These are phyloP conservation scores for Cardamine chenopodiifolia DNA, from an alignment of 345 rosid species.

Conservation along the genomic window DNA sequence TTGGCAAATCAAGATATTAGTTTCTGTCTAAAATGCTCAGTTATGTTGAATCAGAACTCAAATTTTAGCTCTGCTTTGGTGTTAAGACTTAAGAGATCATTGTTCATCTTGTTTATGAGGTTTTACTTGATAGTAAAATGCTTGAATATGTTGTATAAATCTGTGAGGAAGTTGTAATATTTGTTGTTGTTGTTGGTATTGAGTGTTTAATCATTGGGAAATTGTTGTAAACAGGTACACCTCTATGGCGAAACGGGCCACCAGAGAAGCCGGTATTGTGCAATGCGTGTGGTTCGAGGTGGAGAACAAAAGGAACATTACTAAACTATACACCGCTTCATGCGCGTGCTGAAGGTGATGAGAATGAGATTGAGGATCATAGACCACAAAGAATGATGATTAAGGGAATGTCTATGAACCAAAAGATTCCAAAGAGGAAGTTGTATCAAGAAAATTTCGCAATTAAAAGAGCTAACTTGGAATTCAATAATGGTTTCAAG, in stretches of 20 bases:
- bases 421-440: constrained; percentile 71
- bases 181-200: constrained; percentile 22
- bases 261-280: constrained; percentile 67
- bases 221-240: constrained; percentile 52
- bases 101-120: constrained; percentile 18
- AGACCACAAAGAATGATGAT: constrained; percentile 48
- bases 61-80: not conserved
- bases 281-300: constrained; percentile 79
- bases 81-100: constrained; percentile 15
- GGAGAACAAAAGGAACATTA: constrained; percentile 54
- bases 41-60: not conserved
- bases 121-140: constrained; percentile 1
- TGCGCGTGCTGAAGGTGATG: constrained; percentile 60
- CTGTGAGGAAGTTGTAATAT: not conserved
- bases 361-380: constrained; percentile 60
- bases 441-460: constrained; percentile 52
- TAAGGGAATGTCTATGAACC: constrained; percentile 58
- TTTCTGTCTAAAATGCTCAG: constrained; percentile 15
- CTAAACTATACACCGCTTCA: constrained; percentile 59
- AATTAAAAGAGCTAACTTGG: constrained; percentile 48
- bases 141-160: not conserved
- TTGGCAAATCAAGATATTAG: not conserved
- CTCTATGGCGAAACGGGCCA: constrained; percentile 72
- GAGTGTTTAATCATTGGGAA: constrained; percentile 23
- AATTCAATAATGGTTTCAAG: constrained; percentile 56